Evolutionary conservation across 768 basidiomycete genomes (phyloP).

Genomic region (Pleurotus cornucopiae): DNA sequence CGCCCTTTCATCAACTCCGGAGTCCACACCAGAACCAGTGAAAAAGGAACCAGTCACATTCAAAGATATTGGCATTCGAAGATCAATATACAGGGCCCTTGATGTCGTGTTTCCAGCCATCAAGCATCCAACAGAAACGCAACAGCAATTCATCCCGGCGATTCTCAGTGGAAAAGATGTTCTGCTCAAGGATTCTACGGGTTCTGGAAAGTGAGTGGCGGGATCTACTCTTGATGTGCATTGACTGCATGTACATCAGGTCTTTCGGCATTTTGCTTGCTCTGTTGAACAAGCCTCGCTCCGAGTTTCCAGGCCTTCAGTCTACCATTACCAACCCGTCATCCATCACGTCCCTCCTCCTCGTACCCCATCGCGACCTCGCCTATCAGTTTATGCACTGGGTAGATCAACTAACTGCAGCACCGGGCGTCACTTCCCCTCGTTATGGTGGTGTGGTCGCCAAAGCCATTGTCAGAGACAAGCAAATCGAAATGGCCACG

Average conservation of each 20-base stretch:
- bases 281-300: slow-evolving; percentile 52
- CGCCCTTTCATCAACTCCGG: background rate
- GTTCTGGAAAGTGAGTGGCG: slow-evolving; percentile 68
- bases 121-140: slow-evolving; percentile 51
- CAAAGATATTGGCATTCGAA: slow-evolving; percentile 49
- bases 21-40: background rate
- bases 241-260: slow-evolving; percentile 31
- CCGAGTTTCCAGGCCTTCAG: background rate
- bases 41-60: slow-evolving; percentile 27
- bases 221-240: background rate
- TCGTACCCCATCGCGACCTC: slow-evolving; percentile 73
- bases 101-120: slow-evolving; percentile 60
- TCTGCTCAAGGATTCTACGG: slow-evolving; percentile 66
- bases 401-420: slow-evolving; percentile 48
- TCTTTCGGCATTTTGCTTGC: slow-evolving; percentile 71
- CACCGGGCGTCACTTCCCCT: slow-evolving; percentile 23
- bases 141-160: slow-evolving; percentile 59
- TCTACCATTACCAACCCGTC: slow-evolving; percentile 17
- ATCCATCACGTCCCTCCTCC: slow-evolving; percentile 49
- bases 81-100: slow-evolving; percentile 44
- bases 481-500: slow-evolving; percentile 31
- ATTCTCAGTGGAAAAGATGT: slow-evolving; percentile 55
- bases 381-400: slow-evolving; percentile 65
- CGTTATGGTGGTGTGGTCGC: slow-evolving; percentile 39
- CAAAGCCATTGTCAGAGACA: slow-evolving; percentile 61